Conservation (phyloP, 2,329 filamentous ascomycete genomes). For the Aureobasidium sp. region DNA sequence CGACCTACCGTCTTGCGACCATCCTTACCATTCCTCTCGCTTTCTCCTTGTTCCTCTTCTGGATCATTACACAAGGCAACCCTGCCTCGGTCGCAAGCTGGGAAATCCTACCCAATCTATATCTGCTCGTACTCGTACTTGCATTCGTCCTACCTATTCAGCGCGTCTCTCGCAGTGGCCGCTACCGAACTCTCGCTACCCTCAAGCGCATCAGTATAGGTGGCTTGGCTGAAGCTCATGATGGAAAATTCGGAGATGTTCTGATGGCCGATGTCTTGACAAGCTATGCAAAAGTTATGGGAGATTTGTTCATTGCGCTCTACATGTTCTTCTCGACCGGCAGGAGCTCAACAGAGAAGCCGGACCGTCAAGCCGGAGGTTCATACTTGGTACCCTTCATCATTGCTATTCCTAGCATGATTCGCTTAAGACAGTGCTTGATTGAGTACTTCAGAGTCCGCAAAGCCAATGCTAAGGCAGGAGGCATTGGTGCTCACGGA, state of each 20-base stretch:
- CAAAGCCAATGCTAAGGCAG: conserved; percentile 43
- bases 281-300: conserved; percentile 86
- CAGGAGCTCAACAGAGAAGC: conserved; percentile 67
- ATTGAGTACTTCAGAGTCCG: conserved; percentile 75
- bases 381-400: conserved; percentile 72
- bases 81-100: conserved; percentile 63
- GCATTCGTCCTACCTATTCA: conserved; percentile 64
- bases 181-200: conserved; percentile 65
- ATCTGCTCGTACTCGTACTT: conserved; percentile 63
- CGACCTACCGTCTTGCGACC: conserved; percentile 77
- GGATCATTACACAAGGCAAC: conserved; percentile 66
- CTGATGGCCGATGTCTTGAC: conserved; percentile 90
- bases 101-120: conserved; percentile 79
- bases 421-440: conserved; percentile 84
- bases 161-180: conserved; percentile 59
- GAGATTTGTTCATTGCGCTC: conserved; percentile 76
- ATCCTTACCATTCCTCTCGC: conserved; percentile 64
- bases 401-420: conserved; percentile 72
- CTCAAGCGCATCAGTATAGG: conserved; percentile 74
- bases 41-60: conserved; percentile 72
- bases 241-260: conserved; percentile 93
- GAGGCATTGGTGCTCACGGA: conserved; percentile 40
- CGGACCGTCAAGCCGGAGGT: conserved; percentile 75
- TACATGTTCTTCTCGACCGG: conserved; percentile 81
- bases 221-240: conserved; percentile 73